Evolutionary conservation across 768 basidiomycete species (phyloP), one percentile per base, ranked within the genome.

Genomic region (Cantharellus anzutake): DNA sequence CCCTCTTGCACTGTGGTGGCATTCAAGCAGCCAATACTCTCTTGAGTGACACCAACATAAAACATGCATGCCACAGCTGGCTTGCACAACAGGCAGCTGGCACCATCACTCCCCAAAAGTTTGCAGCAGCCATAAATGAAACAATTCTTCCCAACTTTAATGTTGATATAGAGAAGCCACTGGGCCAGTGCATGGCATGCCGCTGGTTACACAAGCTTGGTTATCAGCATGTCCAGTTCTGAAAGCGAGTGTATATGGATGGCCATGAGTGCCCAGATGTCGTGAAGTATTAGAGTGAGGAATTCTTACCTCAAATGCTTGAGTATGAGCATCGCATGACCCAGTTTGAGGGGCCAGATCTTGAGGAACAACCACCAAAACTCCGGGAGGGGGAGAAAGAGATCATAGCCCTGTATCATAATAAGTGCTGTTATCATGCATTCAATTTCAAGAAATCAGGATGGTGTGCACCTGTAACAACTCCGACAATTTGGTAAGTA

Each of bases 361-460:
- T 48, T 48, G 44, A 11, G 44, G 11, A 29, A 48, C 11, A 11
- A 48, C 44, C 44, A 11, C 44, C 44, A 29, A 48, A 48, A 0
- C 44, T 48, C 11, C 11, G 1, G 29, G 44, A 48, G 44, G 69
- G 70, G 2, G 68, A 70, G 56, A 42, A 56, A 5, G 60, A 65
- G 56, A 62, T 71, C 14, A 68, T 69, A 41, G 60, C 67, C 4
- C 51, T 64, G 3, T 71, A 68, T 61, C 71, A 72, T 40, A 66
- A 72, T 64, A 66, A 72, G 56, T 63, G 63, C 34, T 71, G 64
- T 42, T 68, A 67, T 50, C 68, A 69, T 62, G 66, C 39, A 16
- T 66, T 68, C 63, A 68, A 73, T 35, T 50, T 2, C 58, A 65
- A 51, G 56, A 53, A 60, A 51, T 61, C 4, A 29, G 44, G 2